phyloP scores from a whole-genome alignment of 805 yeast genomes.

The Ogataea pini region DNA sequence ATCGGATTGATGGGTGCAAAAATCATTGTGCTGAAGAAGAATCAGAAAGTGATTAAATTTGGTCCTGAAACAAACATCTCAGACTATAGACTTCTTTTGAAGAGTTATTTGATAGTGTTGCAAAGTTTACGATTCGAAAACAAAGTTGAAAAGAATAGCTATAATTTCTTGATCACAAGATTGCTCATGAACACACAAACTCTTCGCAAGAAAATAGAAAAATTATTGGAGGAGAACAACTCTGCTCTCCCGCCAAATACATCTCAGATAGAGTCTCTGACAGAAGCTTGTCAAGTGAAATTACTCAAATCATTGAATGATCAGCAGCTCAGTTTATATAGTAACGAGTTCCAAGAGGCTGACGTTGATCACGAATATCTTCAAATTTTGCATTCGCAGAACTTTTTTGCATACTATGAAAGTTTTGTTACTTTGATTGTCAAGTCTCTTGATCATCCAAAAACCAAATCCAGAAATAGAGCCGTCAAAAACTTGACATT shows the following conservation, averaged over 20 bases:
- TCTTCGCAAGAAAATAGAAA: not conserved
- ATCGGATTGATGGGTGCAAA: constrained; percentile 61
- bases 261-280: not conserved
- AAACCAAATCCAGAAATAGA: constrained; percentile 55
- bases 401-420: constrained; percentile 46
- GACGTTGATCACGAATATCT: constrained; percentile 20
- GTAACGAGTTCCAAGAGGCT: not conserved
- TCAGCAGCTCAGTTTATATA: not conserved
- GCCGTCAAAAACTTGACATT: constrained; percentile 65
- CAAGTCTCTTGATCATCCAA: constrained; percentile 47
- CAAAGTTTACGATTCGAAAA: constrained; percentile 7
- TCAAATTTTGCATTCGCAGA: constrained; percentile 32
- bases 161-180: constrained; percentile 13
- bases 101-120: constrained; percentile 11
- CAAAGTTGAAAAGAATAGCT: constrained; percentile 4
- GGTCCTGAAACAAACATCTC: constrained; percentile 7
- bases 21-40: constrained; percentile 40
- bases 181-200: constrained; percentile 8
- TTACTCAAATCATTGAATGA: constrained; percentile 12
- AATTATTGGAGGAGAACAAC: not conserved
- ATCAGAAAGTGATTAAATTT: constrained; percentile 2
- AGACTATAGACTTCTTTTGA: constrained; percentile 12
- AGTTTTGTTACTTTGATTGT: constrained; percentile 52
- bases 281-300: not conserved
- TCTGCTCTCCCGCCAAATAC: not conserved